phyloP scores from a whole-genome alignment of 352 stramenopile genomes.

The Pythium sukuiense region DNA sequence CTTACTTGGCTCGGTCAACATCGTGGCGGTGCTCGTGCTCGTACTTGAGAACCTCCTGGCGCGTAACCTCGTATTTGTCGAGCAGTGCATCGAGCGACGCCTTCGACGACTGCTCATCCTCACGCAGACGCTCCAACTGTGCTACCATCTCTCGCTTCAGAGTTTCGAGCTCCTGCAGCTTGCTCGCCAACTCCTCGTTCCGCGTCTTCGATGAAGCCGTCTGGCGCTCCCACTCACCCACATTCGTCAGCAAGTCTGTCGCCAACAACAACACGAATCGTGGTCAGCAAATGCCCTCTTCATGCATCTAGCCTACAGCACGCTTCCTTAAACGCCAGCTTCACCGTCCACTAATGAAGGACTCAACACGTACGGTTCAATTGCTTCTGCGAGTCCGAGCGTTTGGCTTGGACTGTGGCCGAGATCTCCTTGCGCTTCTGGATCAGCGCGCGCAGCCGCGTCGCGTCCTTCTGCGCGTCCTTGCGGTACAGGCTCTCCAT shows the following conservation, averaged over 20 bases:
- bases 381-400: constrained; percentile 49
- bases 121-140: constrained; percentile 63
- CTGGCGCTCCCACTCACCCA: constrained; percentile 71
- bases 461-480: constrained; percentile 60
- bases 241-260: constrained; percentile 55
- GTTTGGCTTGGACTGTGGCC: constrained; percentile 39
- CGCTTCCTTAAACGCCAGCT: background rate
- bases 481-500: constrained; percentile 63
- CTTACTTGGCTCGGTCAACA: constrained; percentile 67
- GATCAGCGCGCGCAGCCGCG: constrained; percentile 49
- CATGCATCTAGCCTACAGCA: background rate
- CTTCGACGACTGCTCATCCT: constrained; percentile 72
- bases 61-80: constrained; percentile 68
- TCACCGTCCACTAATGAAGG: background rate
- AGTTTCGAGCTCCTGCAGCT: constrained; percentile 62
- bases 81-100: constrained; percentile 57
- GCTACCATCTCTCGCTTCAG: constrained; percentile 66
- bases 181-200: constrained; percentile 52
- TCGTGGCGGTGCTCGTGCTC: constrained; percentile 65
- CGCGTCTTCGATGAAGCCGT: constrained; percentile 39
- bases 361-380: constrained; percentile 48
- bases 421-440: constrained; percentile 69
- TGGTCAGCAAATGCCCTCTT: background rate
- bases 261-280: background rate
- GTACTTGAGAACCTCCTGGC: constrained; percentile 60